Conservation (phyloP, 331 rosid genomes). For the Phaseolus coccineus region DNA sequence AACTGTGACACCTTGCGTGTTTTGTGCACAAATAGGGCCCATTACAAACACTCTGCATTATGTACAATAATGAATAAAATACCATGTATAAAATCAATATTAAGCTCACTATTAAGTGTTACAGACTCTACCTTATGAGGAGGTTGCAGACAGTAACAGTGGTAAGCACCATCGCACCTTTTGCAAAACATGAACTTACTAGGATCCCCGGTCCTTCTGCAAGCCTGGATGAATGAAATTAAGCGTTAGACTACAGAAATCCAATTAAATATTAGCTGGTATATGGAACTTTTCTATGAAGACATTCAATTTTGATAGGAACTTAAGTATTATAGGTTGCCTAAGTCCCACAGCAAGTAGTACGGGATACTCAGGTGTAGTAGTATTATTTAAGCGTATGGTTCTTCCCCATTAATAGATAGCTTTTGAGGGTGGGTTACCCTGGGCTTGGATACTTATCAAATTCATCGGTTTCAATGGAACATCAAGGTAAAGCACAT, state of each 20-base stretch:
- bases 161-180: conserved; percentile 98
- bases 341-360: too few relatives aligned
- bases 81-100: conserved; percentile 12
- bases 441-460: too few relatives aligned
- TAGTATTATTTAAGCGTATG: too few relatives aligned
- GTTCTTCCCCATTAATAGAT: too few relatives aligned
- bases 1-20: conserved; percentile 95
- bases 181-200: conserved; percentile 97
- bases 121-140: conserved; percentile 80
- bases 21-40: conserved; percentile 98
- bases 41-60: conserved; percentile 84
- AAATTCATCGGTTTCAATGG: conserved; percentile 20
- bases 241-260: conserved; percentile 27
- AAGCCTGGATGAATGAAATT: conserved; percentile 65
- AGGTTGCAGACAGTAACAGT: conserved; percentile 97
- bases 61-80: conserved; percentile 45
- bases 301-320: neutral
- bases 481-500: neutral
- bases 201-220: conserved; percentile 97
- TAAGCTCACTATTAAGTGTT: conserved; percentile 35
- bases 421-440: too few relatives aligned
- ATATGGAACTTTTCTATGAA: conserved; percentile 24
- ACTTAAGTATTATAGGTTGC: too few relatives aligned
- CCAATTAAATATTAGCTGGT: conserved; percentile 11
- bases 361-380: too few relatives aligned